phyloP scores from a whole-genome alignment of 2,329 filamentous ascomycete genomes.

The Colletotrichum camelliae region DNA sequence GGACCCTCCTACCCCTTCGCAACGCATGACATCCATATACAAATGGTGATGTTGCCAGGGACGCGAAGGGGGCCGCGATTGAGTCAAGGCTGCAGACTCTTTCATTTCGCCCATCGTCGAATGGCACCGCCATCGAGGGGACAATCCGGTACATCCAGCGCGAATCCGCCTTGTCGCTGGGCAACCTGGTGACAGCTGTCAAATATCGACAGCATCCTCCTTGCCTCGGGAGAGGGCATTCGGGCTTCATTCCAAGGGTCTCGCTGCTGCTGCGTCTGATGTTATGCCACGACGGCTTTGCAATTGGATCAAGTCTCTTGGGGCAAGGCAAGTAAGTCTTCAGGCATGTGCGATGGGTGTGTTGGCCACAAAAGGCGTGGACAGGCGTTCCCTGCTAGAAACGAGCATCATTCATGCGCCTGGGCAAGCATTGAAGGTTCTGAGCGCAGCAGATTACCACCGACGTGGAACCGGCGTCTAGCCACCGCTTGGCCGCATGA shows the following conservation, averaged over 20 bases:
- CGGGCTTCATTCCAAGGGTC: not conserved
- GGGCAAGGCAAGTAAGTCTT: not conserved
- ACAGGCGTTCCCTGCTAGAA: constrained; percentile 15
- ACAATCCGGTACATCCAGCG: not conserved
- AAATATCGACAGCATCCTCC: constrained; percentile 16
- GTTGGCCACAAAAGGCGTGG: not conserved
- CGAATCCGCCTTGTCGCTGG: not conserved
- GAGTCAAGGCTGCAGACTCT: not conserved
- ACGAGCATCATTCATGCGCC: constrained; percentile 19
- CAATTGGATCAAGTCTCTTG: not conserved
- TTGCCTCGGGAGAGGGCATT: not conserved
- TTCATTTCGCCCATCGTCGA: not conserved
- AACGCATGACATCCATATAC: constrained; percentile 12
- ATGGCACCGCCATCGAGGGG: not conserved
- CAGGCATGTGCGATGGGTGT: not conserved
- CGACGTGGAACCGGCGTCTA: constrained; percentile 8
- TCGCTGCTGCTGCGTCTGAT: constrained; percentile 10
- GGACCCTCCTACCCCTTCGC: not conserved
- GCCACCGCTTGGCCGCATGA: constrained; percentile 16
- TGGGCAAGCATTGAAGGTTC: not conserved
- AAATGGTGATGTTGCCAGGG: not conserved
- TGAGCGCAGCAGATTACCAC: not conserved
- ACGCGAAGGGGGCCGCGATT: not conserved
- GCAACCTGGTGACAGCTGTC: constrained; percentile 18
- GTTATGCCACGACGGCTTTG: constrained; percentile 8